Evolutionary conservation across 345 rosid species (phyloP), one percentile per base, ranked within the genome.

Genomic region (Noccaea bulbosa): DNA sequence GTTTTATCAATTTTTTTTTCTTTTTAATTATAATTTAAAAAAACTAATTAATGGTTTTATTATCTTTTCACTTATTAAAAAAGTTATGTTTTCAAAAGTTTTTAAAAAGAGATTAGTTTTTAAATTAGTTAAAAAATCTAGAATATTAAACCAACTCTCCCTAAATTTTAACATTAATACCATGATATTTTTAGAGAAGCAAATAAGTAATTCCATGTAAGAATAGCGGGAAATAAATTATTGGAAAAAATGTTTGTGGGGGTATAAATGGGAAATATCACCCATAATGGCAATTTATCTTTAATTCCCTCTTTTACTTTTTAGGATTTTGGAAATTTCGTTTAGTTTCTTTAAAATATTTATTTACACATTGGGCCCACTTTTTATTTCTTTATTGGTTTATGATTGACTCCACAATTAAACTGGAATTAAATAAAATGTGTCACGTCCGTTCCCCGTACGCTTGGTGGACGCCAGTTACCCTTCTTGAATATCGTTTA

Each of bases 381-480:
- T 75, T 56, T 67, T 50, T 27, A 54, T 17, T 15, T 75, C 30
- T 32, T 47, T 33, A 16, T 27, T 15, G 48, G 52, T 11, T 52
- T 44, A 77, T 77, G 83, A 88, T 85, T 81, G 85, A 82, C 84
- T 64, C 45, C 34, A 52, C 51, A 78, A 64, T 83, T 77, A 79
- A 83, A 83, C 80, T 69, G 37, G 77, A 83, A 65, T 80, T 72
- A 53, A 85, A 73, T 71, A 37, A 24, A n/a, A 54, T 43, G n/a
- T 61, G 37, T 81, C 83, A 51, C 71, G 78, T 89, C 90, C 90
- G 90, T 43, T 69, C 69, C 54, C 59, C 65, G 71, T 63, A 70
- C 83, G 49, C 66, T 40, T 81, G 85, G 88, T 73, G 86, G 95
- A 83, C 77, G 79, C 80, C 87, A 82, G 60, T 71, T 52, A 35